Conservation (phyloP, 2,329 filamentous ascomycete genomes). For the Alternaria angustiovoidea region DNA sequence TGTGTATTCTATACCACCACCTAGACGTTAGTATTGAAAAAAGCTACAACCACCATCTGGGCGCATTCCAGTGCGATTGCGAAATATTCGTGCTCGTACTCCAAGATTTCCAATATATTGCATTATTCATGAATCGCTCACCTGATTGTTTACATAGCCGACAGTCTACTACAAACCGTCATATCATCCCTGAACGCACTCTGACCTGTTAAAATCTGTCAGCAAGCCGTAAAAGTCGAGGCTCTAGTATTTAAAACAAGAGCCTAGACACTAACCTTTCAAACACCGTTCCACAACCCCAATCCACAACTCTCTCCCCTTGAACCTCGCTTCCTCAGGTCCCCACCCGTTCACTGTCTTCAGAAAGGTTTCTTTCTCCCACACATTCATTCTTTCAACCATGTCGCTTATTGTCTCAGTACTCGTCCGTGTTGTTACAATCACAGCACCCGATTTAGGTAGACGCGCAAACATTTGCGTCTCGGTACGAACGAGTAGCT, state of each 20-base stretch:
- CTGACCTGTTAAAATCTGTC: not conserved
- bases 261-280: not conserved
- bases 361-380: conserved; percentile 22
- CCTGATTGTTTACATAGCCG: not conserved
- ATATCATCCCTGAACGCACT: conserved; percentile 14
- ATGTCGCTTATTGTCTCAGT: conserved; percentile 44
- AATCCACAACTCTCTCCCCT: conserved; percentile 39
- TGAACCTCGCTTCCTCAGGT: conserved; percentile 29
- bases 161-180: conserved; percentile 8
- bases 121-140: not conserved
- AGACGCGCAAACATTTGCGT: conserved; percentile 60
- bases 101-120: too few species aligned
- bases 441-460: conserved; percentile 54
- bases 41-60: not conserved
- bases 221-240: not conserved
- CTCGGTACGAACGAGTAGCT: conserved; percentile 60
- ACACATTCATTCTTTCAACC: not conserved
- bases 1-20: not conserved
- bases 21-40: not conserved
- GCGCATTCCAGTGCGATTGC: fast-evolving
- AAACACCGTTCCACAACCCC: conserved; percentile 30
- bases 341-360: conserved; percentile 36
- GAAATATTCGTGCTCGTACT: too few species aligned
- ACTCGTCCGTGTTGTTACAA: conserved; percentile 61
- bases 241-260: too few species aligned